Conservation (phyloP, 208 protist genomes). For the Trypanosoma lewisi region DNA sequence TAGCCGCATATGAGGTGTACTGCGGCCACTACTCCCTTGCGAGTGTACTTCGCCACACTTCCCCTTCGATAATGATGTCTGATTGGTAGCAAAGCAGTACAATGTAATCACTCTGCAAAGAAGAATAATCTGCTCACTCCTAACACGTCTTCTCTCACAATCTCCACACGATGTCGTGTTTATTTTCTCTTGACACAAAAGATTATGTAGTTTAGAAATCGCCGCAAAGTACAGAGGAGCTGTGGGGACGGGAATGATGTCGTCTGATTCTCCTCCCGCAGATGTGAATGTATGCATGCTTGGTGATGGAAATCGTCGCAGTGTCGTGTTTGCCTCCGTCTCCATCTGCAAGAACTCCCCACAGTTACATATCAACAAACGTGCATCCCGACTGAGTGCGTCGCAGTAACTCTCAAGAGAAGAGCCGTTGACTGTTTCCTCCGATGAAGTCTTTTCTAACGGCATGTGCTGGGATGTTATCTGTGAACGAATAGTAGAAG, state of each 20-base stretch:
- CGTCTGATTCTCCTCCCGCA: background rate
- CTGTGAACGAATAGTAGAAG: background rate
- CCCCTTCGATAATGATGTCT: slow-evolving; percentile 20
- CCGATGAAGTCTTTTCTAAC: background rate
- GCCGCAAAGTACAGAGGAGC: slow-evolving; percentile 6
- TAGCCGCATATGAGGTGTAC: slow-evolving; percentile 8
- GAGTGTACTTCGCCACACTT: slow-evolving; percentile 23
- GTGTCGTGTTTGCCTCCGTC: slow-evolving; percentile 3
- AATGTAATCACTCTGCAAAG: slow-evolving; percentile 39
- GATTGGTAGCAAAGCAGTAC: slow-evolving; percentile 55
- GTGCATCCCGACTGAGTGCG: slow-evolving; percentile 9
- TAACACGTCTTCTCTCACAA: background rate
- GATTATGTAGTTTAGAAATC: slow-evolving; percentile 8
- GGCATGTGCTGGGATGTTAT: background rate
- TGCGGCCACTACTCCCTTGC: slow-evolving; percentile 4
- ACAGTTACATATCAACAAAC: slow-evolving; percentile 8
- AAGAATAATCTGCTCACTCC: slow-evolving; percentile 9
- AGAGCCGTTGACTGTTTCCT: background rate
- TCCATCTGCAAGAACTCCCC: slow-evolving; percentile 8
- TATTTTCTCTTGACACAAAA: slow-evolving; percentile 11
- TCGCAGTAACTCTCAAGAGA: slow-evolving; percentile 19
- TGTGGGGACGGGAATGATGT: slow-evolving; percentile 8
- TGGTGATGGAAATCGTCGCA: background rate
- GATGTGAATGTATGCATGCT: background rate
- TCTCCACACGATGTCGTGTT: background rate